Evolutionary conservation across 2,329 filamentous ascomycete genomes (phyloP).

Genomic region (Tricladium varicosporioides): DNA sequence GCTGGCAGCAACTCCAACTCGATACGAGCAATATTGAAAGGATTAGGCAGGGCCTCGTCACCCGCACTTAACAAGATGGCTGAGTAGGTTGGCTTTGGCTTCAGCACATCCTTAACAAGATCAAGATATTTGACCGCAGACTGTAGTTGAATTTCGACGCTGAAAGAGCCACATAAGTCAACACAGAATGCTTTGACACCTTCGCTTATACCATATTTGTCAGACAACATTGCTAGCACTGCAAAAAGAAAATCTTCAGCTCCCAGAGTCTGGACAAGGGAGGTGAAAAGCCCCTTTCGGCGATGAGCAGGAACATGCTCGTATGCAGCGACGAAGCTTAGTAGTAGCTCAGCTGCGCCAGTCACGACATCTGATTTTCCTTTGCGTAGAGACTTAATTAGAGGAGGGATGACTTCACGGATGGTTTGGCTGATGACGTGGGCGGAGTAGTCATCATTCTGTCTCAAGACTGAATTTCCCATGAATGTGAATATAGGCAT

Average conservation of each 20-base stretch:
- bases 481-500: constrained; percentile 99
- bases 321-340: constrained; percentile 94
- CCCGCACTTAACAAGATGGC: constrained; percentile 66
- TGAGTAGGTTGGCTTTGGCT: constrained; percentile 71
- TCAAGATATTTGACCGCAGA: constrained; percentile 75
- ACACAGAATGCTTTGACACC: constrained; percentile 72
- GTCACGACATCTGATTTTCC: constrained; percentile 75
- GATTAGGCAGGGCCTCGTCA: constrained; percentile 43
- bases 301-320: constrained; percentile 92
- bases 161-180: constrained; percentile 71
- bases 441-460: constrained; percentile 95
- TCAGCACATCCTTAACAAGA: constrained; percentile 72
- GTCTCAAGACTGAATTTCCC: constrained; percentile 84
- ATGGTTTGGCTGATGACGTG: constrained; percentile 96
- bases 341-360: constrained; percentile 83
- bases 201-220: constrained; percentile 78
- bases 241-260: constrained; percentile 85
- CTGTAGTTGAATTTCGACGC: constrained; percentile 72
- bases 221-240: constrained; percentile 83
- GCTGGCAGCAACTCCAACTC: constrained; percentile 56
- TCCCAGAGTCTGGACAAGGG: constrained; percentile 81
- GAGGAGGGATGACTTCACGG: constrained; percentile 85
- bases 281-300: constrained; percentile 77
- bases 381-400: constrained; percentile 81
- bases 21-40: constrained; percentile 50